These are phyloP conservation scores for Plasmodium sp. DNA, from an alignment of 169 alveolate species.

Conservation along the genomic window DNA sequence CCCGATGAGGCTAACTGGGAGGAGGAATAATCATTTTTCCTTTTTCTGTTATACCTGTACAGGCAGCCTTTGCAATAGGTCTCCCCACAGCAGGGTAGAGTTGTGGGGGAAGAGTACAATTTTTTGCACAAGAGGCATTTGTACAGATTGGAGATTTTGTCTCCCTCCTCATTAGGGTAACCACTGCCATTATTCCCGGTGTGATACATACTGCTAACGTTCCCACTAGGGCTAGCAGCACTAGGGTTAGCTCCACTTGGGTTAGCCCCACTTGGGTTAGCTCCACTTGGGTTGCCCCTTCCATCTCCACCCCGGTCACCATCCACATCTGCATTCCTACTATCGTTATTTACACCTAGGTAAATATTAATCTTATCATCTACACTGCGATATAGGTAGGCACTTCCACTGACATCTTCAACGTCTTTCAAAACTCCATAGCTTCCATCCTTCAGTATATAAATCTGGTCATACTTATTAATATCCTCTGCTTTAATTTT, in stretches of 20 bases:
- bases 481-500: constrained; percentile 85
- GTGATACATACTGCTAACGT: neutral
- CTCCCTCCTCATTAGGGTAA: constrained; percentile 18
- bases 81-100: constrained; percentile 89
- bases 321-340: neutral
- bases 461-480: constrained; percentile 85
- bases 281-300: neutral
- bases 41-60: constrained; percentile 66
- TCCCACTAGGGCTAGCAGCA: constrained; percentile 12
- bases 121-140: constrained; percentile 86
- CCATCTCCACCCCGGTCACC: neutral
- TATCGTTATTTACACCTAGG: constrained; percentile 79
- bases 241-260: neutral
- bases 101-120: constrained; percentile 85
- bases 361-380: constrained; percentile 86
- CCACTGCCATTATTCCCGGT: neutral
- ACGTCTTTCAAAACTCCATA: constrained; percentile 89
- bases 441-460: constrained; percentile 85
- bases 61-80: constrained; percentile 86
- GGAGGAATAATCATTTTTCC: constrained; percentile 18
- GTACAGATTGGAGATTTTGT: constrained; percentile 75
- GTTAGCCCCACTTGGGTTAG: neutral
- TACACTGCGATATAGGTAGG: constrained; percentile 87
- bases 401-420: constrained; percentile 89
- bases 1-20: neutral